Evolutionary conservation across 768 basidiomycete species (phyloP).

Genomic region (Lactarius pseudohatsudake): DNA sequence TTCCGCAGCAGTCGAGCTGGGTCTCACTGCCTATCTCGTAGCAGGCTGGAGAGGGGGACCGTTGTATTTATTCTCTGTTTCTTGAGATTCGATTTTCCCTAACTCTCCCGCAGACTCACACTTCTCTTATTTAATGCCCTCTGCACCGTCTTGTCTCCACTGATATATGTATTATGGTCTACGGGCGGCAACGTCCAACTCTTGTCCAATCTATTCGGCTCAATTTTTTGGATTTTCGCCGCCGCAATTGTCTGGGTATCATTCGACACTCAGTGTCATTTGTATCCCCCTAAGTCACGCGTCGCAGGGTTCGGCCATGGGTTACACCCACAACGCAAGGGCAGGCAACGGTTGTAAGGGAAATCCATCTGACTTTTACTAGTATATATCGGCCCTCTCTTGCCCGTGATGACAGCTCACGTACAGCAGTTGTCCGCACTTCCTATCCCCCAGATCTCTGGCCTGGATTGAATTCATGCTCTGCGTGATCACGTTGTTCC

Average conservation of each 20-base stretch:
- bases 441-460: constrained; percentile 68
- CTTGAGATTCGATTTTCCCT: constrained; percentile 44
- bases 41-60: background rate
- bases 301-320: constrained; percentile 62
- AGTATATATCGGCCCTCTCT: constrained; percentile 1
- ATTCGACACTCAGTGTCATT: background rate
- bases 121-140: constrained; percentile 62
- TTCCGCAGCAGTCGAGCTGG: constrained; percentile 68
- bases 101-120: constrained; percentile 44
- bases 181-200: constrained; percentile 63
- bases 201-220: constrained; percentile 76
- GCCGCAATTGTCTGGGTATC: constrained; percentile 69
- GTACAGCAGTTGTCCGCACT: constrained; percentile 59
- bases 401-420: constrained; percentile 1
- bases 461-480: constrained; percentile 76
- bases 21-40: constrained; percentile 71
- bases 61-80: constrained; percentile 13
- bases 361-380: background rate
- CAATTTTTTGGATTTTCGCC: constrained; percentile 67
- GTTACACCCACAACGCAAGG: constrained; percentile 52
- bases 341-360: constrained; percentile 5
- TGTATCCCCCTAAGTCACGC: constrained; percentile 10
- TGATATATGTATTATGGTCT: constrained; percentile 71
- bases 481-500: constrained; percentile 52
- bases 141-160: constrained; percentile 74